Evolutionary conservation across 2,329 filamentous ascomycete genomes (phyloP).

Genomic region (Neofusicoccum cordaticola): DNA sequence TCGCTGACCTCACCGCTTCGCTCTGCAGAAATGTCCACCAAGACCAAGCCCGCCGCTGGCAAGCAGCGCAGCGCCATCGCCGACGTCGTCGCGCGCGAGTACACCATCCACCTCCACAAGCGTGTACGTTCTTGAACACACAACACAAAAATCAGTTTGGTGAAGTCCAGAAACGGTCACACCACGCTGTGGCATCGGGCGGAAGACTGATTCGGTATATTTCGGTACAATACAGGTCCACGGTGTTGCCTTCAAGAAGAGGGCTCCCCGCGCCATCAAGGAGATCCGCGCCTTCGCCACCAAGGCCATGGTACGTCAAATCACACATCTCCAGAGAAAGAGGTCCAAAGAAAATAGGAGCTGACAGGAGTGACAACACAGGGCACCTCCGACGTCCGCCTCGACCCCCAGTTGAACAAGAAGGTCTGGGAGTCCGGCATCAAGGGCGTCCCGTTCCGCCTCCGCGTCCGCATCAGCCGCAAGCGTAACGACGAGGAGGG

Average conservation of each 20-base stretch:
- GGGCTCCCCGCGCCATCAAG: constrained; percentile 97
- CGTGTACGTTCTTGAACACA: constrained; percentile 66
- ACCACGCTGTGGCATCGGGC: constrained; percentile 50
- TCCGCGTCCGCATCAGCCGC: constrained; percentile 97
- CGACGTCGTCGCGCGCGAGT: constrained; percentile 99
- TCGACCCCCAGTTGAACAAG: constrained; percentile 99
- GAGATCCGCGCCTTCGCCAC: constrained; percentile 95
- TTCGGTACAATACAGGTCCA: constrained; percentile 66
- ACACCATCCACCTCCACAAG: constrained; percentile 99
- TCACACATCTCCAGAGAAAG: too few relatives aligned
- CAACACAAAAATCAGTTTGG: constrained; percentile 56
- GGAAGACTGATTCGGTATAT: constrained; percentile 63
- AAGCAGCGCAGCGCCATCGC: constrained; percentile 91
- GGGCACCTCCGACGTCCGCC: constrained; percentile 94
- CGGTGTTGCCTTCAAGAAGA: constrained; percentile 99
- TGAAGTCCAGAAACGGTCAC: constrained; percentile 65
- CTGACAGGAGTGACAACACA: constrained; percentile 51
- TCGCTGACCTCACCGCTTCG: neutral
- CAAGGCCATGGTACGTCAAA: constrained; percentile 84
- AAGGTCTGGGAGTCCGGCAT: constrained; percentile 99
- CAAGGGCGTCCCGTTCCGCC: constrained; percentile 97
- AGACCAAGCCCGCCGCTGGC: constrained; percentile 49
- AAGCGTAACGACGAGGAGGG: constrained; percentile 99
- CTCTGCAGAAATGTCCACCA: constrained; percentile 39
- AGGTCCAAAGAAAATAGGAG: neutral